Conservation (phyloP, 768 basidiomycete genomes). For the Lactifluus rugatus region DNA sequence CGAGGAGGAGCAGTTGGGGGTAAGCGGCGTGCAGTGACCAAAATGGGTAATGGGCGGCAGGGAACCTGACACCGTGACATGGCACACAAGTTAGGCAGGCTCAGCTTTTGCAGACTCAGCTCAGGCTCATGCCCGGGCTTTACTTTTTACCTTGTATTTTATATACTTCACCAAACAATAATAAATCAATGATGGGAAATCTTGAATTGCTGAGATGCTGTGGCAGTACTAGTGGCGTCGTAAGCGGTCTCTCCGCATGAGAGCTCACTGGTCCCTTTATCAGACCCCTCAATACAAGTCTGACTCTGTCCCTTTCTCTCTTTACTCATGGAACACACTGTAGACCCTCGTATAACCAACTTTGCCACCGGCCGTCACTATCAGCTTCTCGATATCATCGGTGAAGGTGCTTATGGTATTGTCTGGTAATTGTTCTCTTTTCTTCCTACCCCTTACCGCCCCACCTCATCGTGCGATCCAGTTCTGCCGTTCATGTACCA, state of each 20-base stretch:
- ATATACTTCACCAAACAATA: too few relatives aligned
- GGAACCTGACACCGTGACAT: background rate
- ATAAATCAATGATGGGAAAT: too few relatives aligned
- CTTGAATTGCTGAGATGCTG: too few relatives aligned
- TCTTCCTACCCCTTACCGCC: background rate
- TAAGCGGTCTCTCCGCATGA: too few relatives aligned
- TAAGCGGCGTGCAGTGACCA: slow-evolving; percentile 11
- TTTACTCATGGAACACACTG: slow-evolving; percentile 24
- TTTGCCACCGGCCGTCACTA: slow-evolving; percentile 56
- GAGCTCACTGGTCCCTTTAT: too few relatives aligned
- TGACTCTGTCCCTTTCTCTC: background rate
- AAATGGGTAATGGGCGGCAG: slow-evolving; percentile 7
- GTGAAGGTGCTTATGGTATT: slow-evolving; percentile 90
- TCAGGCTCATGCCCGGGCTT: too few relatives aligned
- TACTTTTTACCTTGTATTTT: too few relatives aligned
- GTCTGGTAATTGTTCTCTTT: slow-evolving; percentile 46
- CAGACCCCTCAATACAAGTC: too few relatives aligned
- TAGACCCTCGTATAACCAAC: slow-evolving; percentile 17
- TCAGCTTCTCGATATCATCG: slow-evolving; percentile 78
- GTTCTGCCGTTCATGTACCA: slow-evolving; percentile 77
- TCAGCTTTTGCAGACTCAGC: too few relatives aligned
- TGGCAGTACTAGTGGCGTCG: too few relatives aligned
- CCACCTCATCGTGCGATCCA: slow-evolving; percentile 16
- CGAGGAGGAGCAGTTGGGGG: slow-evolving; percentile 12
- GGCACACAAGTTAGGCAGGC: background rate